phyloP scores from a whole-genome alignment of 2,329 filamentous ascomycete species.

The Lizonia empirigonia region DNA sequence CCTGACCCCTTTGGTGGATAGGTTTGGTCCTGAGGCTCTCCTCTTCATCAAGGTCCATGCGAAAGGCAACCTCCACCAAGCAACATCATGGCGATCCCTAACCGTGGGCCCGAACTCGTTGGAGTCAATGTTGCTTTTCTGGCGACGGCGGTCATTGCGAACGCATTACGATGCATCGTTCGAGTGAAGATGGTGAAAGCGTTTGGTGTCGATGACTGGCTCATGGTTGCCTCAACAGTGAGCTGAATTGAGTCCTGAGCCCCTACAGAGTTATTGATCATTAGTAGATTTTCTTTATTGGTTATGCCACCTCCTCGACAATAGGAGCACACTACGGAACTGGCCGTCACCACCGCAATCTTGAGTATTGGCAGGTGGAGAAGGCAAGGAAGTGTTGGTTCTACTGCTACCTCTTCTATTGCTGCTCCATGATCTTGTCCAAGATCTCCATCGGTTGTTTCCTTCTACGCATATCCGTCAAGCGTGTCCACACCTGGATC shows the following conservation, averaged over 20 bases:
- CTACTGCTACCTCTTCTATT: conserved; percentile 44
- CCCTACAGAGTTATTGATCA: conserved; percentile 1
- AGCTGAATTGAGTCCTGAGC: conserved; percentile 4
- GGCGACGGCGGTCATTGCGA: conserved; percentile 31
- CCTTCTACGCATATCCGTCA: conserved; percentile 39
- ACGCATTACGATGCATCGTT: conserved; percentile 38
- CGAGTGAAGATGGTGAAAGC: conserved; percentile 42
- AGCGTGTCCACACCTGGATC: conserved; percentile 41
- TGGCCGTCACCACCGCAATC: conserved; percentile 35
- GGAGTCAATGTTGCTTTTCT: conserved; percentile 40
- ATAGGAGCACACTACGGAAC: conserved; percentile 40
- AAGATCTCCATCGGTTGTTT: conserved; percentile 45
- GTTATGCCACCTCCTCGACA: conserved; percentile 34
- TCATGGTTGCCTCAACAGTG: conserved; percentile 43
- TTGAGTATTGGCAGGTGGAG: conserved; percentile 25
- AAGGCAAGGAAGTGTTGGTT: conserved; percentile 41
- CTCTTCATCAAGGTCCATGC: conserved; percentile 12
- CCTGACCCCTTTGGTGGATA: conserved; percentile 15
- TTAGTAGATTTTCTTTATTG: conserved; percentile 30
- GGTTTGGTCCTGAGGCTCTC: conserved; percentile 5
- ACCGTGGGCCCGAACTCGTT: conserved; percentile 42
- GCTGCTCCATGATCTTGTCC: conserved; percentile 38
- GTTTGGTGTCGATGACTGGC: conserved; percentile 44
- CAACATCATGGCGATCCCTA: conserved; percentile 37
- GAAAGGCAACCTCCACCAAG: conserved; percentile 8